Base-by-base conservation (phyloP, 2,329 filamentous ascomycete genomes). In the Fusarium sp. region DNA sequence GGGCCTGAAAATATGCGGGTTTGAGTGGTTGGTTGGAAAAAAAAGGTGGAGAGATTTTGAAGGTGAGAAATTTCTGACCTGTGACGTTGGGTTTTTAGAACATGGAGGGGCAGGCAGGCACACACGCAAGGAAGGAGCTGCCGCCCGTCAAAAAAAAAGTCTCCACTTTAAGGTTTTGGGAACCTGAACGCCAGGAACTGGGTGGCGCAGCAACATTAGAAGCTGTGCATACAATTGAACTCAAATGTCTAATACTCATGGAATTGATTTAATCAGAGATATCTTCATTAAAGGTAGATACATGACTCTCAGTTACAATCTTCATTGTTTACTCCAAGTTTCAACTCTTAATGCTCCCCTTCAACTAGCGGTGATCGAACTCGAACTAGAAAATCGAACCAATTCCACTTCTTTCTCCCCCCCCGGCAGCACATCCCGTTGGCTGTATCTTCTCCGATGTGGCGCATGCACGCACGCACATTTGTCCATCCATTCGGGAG, bases 31-130 rank as follows among this genome's bases (percentile, higher is more conserved):
- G 66, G 64, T 62, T 56, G 56, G 34, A n/a, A 9, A 27, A 42
- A 55, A 60, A 67, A 61, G 27, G 64, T 67, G 65, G 65, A 66
- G 65, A 55, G 25, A 6, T 29, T 29, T 10, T 29, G 27, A 29
- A 29, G 27, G 27, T 29, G 63, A 70, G 65, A 71, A 71, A 46
- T 66, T 73, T 64, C 72, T 72, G 33, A 59, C 69, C 65, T 70
- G 73, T 75, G 73, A 74, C 73, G 73, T 74, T 74, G 67, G 50
- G 20, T 27, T 50, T 58, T 29, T 4, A 29, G 27, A 7, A 18
- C 64, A 68, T 58, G 27, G 67, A 68, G 68, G 70, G 66, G 65
- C 68, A 65, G 58, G 46, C 11, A 51, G 58, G 46, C 9, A 51
- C 40, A 14, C 36, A 40, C 6, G 40, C 42, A 25, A 27, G 42